Percentiles rank a stretch among this genome's conserved stretches.
These are phyloP conservation scores for Populus davidiana DNA, from an alignment of 345 rosid species.

Conservation along the genomic window DNA sequence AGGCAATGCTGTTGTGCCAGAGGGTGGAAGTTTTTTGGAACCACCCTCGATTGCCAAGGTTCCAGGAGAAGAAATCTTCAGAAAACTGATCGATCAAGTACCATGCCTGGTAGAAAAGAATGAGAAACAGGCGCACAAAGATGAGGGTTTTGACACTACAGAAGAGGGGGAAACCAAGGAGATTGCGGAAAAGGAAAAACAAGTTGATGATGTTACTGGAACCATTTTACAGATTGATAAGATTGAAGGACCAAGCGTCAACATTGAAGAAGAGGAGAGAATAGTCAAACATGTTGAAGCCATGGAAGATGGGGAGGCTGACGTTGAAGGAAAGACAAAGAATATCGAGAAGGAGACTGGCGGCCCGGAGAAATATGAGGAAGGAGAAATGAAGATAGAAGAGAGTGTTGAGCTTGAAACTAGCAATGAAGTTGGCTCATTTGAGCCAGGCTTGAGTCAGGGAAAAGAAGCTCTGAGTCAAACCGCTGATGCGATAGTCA, in stretches of 20 bases:
- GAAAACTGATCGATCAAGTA: slow-evolving; percentile 4
- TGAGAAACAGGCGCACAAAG: slow-evolving; percentile 11
- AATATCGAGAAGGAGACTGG: slow-evolving; percentile 17
- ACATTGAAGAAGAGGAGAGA: slow-evolving; percentile 11
- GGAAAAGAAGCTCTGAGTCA: slow-evolving; percentile 8
- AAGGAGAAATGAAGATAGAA: slow-evolving; percentile 11
- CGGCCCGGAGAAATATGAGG: slow-evolving; percentile 6
- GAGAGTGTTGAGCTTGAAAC: slow-evolving; percentile 16
- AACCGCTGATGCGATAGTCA: slow-evolving; percentile 12
- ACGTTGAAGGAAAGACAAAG: slow-evolving; percentile 17
- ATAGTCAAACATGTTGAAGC: slow-evolving; percentile 2
- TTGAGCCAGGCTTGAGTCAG: slow-evolving; percentile 6
- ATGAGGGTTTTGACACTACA: slow-evolving; percentile 1
- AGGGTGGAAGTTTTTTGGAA: slow-evolving; percentile 35
- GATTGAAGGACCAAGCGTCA: neutral
- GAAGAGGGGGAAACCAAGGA: slow-evolving; percentile 24
- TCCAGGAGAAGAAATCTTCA: slow-evolving; percentile 27
- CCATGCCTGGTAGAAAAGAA: slow-evolving; percentile 20
- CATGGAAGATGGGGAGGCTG: neutral
- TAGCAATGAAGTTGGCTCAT: neutral
- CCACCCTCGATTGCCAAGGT: slow-evolving; percentile 37
- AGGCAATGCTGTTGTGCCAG: slow-evolving; percentile 26
- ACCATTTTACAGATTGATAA: neutral
- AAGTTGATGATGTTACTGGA: slow-evolving; percentile 7
- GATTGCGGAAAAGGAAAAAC: slow-evolving; percentile 13